These are phyloP conservation scores for Yamadazyma laniorum DNA, from an alignment of 805 yeast species.

Conservation along the genomic window DNA sequence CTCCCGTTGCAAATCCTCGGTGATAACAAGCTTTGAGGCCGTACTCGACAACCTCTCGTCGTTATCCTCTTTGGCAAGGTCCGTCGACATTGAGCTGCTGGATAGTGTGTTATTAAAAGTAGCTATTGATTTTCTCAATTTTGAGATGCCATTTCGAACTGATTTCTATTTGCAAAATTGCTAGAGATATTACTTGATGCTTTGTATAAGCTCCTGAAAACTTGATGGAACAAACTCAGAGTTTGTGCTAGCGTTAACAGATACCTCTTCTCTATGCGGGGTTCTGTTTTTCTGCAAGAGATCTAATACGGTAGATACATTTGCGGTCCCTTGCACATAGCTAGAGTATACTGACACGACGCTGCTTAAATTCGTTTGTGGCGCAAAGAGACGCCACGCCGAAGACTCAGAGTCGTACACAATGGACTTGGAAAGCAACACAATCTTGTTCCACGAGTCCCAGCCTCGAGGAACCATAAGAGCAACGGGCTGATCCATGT, in stretches of 20 bases:
- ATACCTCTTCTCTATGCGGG: background rate
- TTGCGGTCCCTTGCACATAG: background rate
- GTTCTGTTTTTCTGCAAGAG: background rate
- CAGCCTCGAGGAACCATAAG: constrained; percentile 44
- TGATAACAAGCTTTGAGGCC: background rate
- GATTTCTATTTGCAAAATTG: too few species aligned
- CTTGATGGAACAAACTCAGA: too few species aligned
- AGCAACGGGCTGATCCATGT: background rate
- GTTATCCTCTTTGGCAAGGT: background rate
- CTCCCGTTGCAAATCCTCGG: background rate
- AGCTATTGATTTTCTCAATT: too few species aligned
- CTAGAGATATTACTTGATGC: too few species aligned
- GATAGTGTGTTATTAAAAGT: too few species aligned
- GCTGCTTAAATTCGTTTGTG: background rate
- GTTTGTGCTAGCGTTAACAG: too few species aligned
- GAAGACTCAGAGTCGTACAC: constrained; percentile 12
- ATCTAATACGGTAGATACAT: background rate
- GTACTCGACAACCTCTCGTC: background rate
- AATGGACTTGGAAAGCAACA: constrained; percentile 28
- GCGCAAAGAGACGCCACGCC: constrained; percentile 1
- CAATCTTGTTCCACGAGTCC: constrained; percentile 54
- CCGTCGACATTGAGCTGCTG: background rate
- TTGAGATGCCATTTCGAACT: too few species aligned
- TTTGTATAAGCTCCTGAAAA: too few species aligned
- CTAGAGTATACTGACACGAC: constrained; percentile 1